A percentile compares a stretch with the other conserved stretches of the same genome.
These are phyloP conservation scores for Dryadomyces quercivorus DNA, from an alignment of 2,329 filamentous ascomycete genomes.

Conservation along the genomic window DNA sequence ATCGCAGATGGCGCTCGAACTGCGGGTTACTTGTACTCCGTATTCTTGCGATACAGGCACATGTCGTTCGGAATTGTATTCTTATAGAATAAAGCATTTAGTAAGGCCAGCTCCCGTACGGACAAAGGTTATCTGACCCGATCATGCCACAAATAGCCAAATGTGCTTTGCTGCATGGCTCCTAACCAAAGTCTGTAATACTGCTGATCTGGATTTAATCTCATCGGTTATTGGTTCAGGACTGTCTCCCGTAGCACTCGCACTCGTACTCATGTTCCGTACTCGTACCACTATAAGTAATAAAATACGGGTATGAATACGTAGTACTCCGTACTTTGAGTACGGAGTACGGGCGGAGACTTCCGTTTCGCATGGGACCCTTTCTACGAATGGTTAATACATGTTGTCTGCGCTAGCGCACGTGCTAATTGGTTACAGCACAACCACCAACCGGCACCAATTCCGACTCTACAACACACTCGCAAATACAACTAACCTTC, in stretches of 20 bases:
- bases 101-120: no score
- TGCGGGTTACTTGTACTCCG: no score
- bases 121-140: not conserved
- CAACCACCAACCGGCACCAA: not conserved
- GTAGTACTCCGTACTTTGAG: not conserved
- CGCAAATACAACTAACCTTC: no score
- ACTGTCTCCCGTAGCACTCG: not conserved
- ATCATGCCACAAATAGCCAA: not conserved
- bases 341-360: not conserved
- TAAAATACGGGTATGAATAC: not conserved
- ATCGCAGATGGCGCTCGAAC: no score
- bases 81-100: not conserved
- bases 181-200: not conserved
- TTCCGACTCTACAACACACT: not conserved
- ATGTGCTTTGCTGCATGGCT: not conserved
- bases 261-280: no score
- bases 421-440: no score
- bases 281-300: not conserved
- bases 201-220: slow-evolving; percentile 3
- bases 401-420: no score
- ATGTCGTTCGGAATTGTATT: no score
- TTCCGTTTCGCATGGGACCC: not conserved
- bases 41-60: no score
- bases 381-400: not conserved
- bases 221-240: not conserved